Conservation (phyloP, 2,329 filamentous ascomycete genomes). For the Claviceps sp. region DNA sequence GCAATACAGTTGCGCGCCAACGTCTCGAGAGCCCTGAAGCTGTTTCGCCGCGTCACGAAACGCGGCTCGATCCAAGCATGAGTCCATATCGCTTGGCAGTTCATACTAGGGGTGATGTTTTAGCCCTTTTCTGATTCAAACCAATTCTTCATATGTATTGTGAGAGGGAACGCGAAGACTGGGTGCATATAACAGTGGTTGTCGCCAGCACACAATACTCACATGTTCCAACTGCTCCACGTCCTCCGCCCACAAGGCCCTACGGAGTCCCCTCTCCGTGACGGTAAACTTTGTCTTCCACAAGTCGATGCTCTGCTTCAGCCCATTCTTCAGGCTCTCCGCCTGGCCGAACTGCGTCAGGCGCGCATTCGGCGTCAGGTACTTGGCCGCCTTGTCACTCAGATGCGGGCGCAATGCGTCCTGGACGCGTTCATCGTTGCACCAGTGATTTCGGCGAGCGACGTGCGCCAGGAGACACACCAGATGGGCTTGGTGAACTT, state of each 20-base stretch:
- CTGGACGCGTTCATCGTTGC: conserved; percentile 63
- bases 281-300: conserved; percentile 61
- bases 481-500: conserved; percentile 78
- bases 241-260: conserved; percentile 63
- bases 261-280: conserved; percentile 55
- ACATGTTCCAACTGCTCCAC: conserved; percentile 46
- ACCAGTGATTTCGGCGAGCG: conserved; percentile 73
- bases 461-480: conserved; percentile 71
- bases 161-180: background rate
- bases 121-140: no score
- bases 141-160: no score
- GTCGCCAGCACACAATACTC: conserved; percentile 12
- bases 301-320: conserved; percentile 52
- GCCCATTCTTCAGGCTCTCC: conserved; percentile 63
- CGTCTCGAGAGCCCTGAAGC: conserved; percentile 71
- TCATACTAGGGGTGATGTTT: conserved; percentile 30
- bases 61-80: conserved; percentile 54
- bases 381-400: conserved; percentile 48
- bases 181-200: background rate
- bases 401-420: conserved; percentile 50
- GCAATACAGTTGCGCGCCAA: conserved; percentile 84
- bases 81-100: conserved; percentile 50
- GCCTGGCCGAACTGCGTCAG: conserved; percentile 64
- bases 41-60: conserved; percentile 58
- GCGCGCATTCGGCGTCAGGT: conserved; percentile 53